Evolutionary conservation across 192 early-diverging fungal genomes (phyloP).

Genomic region (Helicostylum pulchrum): DNA sequence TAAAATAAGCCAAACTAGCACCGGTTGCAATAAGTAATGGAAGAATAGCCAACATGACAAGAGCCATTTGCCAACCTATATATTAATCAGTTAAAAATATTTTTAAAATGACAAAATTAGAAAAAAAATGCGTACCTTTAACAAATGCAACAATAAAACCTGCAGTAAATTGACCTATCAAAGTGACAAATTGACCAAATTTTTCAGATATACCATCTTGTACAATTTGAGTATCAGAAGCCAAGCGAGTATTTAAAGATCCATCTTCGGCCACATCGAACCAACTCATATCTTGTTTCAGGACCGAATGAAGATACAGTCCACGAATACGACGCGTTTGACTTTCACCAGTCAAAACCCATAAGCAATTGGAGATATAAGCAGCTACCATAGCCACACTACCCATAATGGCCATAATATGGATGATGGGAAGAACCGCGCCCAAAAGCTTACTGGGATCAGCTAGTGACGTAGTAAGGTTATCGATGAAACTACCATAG

Average conservation of each 20-base stretch:
- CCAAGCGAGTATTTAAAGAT: conserved; percentile 82
- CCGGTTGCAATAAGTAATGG: conserved; percentile 57
- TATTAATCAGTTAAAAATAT: no score
- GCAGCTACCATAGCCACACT: conserved; percentile 48
- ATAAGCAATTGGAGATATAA: conserved; percentile 58
- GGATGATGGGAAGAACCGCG: conserved; percentile 23
- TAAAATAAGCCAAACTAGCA: conserved; percentile 24
- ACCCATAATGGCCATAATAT: conserved; percentile 56
- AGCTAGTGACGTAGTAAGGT: conserved; percentile 4
- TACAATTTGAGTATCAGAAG: conserved; percentile 76
- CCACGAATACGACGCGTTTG: conserved; percentile 67
- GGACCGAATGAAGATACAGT: conserved; percentile 66
- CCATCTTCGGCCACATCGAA: conserved; percentile 75
- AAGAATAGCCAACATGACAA: conserved; percentile 53
- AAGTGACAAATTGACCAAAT: conserved; percentile 64
- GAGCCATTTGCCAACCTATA: neutral
- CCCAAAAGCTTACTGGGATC: conserved; percentile 4
- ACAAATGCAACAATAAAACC: conserved; percentile 77
- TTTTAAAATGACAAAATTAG: no score
- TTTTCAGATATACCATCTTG: conserved; percentile 89
- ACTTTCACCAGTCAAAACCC: conserved; percentile 46
- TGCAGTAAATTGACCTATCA: conserved; percentile 59
- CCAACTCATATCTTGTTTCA: conserved; percentile 84
- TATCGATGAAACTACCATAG: conserved; percentile 27
- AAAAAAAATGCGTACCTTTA: conserved; percentile 41